Conservation (phyloP, 78 protist species). For the Tieghemostelium lacteum region DNA sequence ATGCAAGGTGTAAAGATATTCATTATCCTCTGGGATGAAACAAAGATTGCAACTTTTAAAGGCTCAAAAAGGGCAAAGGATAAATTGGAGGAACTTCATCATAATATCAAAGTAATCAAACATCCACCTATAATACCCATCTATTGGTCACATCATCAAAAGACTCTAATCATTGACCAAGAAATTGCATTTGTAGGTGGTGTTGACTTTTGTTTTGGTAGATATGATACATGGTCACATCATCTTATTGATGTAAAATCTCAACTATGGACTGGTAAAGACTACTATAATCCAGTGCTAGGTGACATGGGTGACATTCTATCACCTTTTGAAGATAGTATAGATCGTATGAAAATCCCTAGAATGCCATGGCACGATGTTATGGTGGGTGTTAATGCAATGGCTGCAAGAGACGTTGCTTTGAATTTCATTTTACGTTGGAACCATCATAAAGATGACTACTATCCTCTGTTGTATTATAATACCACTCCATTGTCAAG, state of each 20-base stretch:
- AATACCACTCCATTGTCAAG: conserved; percentile 54
- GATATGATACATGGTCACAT: conserved; percentile 82
- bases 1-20: conserved; percentile 85
- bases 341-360: conserved; percentile 74
- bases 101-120: conserved; percentile 76
- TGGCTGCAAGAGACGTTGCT: conserved; percentile 84
- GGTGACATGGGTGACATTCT: conserved; percentile 76
- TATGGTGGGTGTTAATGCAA: conserved; percentile 73
- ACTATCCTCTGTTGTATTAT: conserved; percentile 63
- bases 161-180: conserved; percentile 79
- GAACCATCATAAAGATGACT: conserved; percentile 81
- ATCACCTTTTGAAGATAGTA: conserved; percentile 55
- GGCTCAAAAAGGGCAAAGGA: conserved; percentile 67
- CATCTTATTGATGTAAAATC: conserved; percentile 66
- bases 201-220: conserved; percentile 81
- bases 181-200: conserved; percentile 86
- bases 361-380: conserved; percentile 88
- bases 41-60: conserved; percentile 81
- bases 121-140: conserved; percentile 81
- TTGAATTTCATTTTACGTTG: conserved; percentile 76
- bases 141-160: conserved; percentile 87
- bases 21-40: conserved; percentile 83
- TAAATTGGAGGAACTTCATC: conserved; percentile 73
- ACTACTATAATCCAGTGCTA: conserved; percentile 71
- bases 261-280: conserved; percentile 80